phyloP scores from a whole-genome alignment of 768 basidiomycete genomes.

The Tremella mesenterica region DNA sequence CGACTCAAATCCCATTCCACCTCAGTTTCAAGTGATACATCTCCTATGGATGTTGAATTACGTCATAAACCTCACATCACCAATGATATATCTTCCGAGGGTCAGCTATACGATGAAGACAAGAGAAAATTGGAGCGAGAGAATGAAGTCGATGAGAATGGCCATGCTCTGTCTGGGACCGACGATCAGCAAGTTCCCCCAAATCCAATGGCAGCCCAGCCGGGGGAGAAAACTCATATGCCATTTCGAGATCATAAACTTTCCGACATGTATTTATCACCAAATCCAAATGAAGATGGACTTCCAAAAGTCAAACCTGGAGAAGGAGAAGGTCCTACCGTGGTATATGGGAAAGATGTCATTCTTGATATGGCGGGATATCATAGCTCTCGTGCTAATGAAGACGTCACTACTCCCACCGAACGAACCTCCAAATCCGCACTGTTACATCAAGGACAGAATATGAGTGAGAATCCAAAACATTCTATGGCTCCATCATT shows the following conservation, averaged over 20 bases:
- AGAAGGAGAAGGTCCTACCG: constrained; percentile 51
- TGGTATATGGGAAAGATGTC: constrained; percentile 62
- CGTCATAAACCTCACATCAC: too few species aligned
- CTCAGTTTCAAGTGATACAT: constrained; percentile 6
- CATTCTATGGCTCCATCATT: too few species aligned
- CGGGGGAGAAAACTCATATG: constrained; percentile 18
- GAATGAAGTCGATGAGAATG: neutral
- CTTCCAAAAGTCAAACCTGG: constrained; percentile 48
- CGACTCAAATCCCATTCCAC: constrained; percentile 22
- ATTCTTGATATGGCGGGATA: constrained; percentile 79
- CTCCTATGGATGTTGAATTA: too few species aligned
- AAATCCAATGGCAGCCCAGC: constrained; percentile 21
- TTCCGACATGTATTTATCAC: constrained; percentile 6
- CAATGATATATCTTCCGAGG: too few species aligned
- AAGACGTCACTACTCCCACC: too few species aligned
- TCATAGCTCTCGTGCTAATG: too few species aligned
- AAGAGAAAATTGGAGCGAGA: too few species aligned
- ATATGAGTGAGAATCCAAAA: too few species aligned
- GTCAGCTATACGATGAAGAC: constrained; percentile 2
- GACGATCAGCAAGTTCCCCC: constrained; percentile 3
- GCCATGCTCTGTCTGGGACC: neutral
- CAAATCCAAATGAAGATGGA: neutral
- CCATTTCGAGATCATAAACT: constrained; percentile 15
- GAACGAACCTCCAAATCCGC: too few species aligned
- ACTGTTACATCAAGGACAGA: too few species aligned